Conservation (phyloP, 257 asterid genomes). For the Penstemon eatonii region DNA sequence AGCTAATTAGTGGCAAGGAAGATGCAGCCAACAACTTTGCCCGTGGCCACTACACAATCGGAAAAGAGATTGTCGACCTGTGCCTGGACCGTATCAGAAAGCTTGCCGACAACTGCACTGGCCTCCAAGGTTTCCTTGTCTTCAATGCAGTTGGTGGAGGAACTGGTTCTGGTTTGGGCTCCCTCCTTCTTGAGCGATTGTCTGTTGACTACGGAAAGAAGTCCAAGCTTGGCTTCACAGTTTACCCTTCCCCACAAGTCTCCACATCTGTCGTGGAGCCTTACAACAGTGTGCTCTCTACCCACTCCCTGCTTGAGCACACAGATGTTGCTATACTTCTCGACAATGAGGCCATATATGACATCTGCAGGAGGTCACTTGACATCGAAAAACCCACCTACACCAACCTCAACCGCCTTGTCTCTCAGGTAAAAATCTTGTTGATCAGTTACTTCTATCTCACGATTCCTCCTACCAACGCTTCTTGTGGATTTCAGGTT, state of each 20-base stretch:
- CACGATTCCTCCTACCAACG: neutral
- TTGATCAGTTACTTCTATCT: neutral
- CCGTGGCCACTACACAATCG: constrained; percentile 48
- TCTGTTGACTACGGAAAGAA: constrained; percentile 28
- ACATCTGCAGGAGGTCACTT: constrained; percentile 44
- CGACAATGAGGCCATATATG: constrained; percentile 46
- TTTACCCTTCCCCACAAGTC: constrained; percentile 48
- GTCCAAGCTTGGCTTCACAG: constrained; percentile 44
- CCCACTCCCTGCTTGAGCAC: constrained; percentile 46
- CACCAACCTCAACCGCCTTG: constrained; percentile 44
- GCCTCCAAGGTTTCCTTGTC: constrained; percentile 47
- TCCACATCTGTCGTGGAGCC: constrained; percentile 51
- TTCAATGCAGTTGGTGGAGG: constrained; percentile 51
- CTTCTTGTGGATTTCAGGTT: constrained; percentile 29
- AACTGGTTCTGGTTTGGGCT: constrained; percentile 48
- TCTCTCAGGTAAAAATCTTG: constrained; percentile 36
- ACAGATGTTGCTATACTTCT: constrained; percentile 42
- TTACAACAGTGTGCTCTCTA: constrained; percentile 46
- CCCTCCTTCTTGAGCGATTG: constrained; percentile 40
- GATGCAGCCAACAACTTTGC: constrained; percentile 49
- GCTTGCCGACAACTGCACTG: constrained; percentile 49
- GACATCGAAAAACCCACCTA: constrained; percentile 44
- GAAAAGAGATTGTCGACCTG: constrained; percentile 45
- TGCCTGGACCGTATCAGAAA: constrained; percentile 49
- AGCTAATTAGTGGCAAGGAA: constrained; percentile 46